Conservation (phyloP, 2,329 filamentous ascomycete species). For the Cadophora luteo-olivacea region DNA sequence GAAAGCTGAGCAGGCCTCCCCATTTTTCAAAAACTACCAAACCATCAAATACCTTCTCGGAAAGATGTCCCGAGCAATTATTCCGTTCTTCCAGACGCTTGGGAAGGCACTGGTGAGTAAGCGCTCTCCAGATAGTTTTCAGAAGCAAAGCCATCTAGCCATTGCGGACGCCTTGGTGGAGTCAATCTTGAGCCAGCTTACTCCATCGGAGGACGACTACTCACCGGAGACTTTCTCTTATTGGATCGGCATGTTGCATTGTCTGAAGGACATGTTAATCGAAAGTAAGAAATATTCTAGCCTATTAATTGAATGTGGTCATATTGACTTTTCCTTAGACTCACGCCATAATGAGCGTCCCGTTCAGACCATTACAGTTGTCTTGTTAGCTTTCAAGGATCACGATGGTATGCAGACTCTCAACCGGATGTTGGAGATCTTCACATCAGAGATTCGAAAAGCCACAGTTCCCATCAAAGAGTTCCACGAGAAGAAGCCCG, state of each 20-base stretch:
- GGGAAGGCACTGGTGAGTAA: constrained; percentile 82
- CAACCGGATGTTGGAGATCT: constrained; percentile 73
- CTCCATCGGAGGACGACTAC: constrained; percentile 49
- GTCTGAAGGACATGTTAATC: constrained; percentile 78
- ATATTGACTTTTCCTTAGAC: constrained; percentile 20
- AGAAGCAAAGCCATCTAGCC: constrained; percentile 58
- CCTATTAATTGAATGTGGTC: constrained; percentile 13
- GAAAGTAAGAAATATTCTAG: constrained; percentile 58
- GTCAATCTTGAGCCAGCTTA: constrained; percentile 72
- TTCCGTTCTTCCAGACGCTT: constrained; percentile 83
- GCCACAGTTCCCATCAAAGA: not conserved
- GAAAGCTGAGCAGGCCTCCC: constrained; percentile 51
- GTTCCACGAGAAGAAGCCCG: constrained; percentile 47
- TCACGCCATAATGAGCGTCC: constrained; percentile 43
- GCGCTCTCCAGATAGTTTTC: constrained; percentile 70
- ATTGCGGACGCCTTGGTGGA: constrained; percentile 73
- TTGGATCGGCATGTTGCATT: constrained; percentile 81
- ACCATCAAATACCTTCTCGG: constrained; percentile 78
- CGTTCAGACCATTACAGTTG: constrained; percentile 70
- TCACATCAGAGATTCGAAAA: constrained; percentile 64
- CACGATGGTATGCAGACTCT: constrained; percentile 77
- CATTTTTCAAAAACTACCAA: constrained; percentile 75
- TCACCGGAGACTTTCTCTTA: constrained; percentile 75
- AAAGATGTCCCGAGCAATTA: constrained; percentile 79
- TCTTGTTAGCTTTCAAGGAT: constrained; percentile 87